Conservation (phyloP, 257 asterid species). For the Perilla frutescens region DNA sequence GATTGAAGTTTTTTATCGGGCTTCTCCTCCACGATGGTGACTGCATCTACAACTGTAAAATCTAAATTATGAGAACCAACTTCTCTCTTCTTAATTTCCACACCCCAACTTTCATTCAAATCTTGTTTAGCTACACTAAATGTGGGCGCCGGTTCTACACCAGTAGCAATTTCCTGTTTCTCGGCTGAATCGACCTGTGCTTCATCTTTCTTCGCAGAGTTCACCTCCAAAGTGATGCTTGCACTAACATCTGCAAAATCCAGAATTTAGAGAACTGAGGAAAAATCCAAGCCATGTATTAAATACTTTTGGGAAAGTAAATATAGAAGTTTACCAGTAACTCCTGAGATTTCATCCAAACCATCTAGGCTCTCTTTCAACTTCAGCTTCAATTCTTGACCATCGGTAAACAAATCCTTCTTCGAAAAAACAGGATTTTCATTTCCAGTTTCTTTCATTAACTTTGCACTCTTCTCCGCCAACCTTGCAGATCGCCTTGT, state of each 20-base stretch:
- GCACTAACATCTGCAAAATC: slow-evolving; percentile 31
- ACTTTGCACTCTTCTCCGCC: slow-evolving; percentile 49
- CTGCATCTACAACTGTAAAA: slow-evolving; percentile 29
- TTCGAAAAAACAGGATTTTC: slow-evolving; percentile 29
- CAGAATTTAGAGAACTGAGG: not conserved
- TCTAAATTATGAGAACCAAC: no score
- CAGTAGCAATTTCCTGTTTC: not conserved
- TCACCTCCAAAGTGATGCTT: not conserved
- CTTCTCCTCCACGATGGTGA: slow-evolving; percentile 27
- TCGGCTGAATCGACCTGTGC: not conserved
- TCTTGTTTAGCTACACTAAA: no score
- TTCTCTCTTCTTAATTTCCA: not conserved
- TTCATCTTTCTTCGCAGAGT: not conserved
- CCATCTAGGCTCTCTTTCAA: slow-evolving; percentile 24
- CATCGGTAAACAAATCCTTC: slow-evolving; percentile 40
- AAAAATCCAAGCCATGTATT: not conserved
- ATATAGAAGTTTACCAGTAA: slow-evolving; percentile 42
- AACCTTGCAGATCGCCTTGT: slow-evolving; percentile 72
- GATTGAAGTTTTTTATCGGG: slow-evolving; percentile 3
- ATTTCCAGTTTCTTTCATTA: slow-evolving; percentile 15
- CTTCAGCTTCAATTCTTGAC: slow-evolving; percentile 28
- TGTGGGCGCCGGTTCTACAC: not conserved
- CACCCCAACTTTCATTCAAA: no score
- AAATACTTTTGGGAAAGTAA: not conserved
- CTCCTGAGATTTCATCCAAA: slow-evolving; percentile 40